A percentile compares a stretch with the other conserved stretches of the same genome.
Evolutionary conservation across 768 basidiomycete species (phyloP).

Genomic region (Rubroboletus satanas): DNA sequence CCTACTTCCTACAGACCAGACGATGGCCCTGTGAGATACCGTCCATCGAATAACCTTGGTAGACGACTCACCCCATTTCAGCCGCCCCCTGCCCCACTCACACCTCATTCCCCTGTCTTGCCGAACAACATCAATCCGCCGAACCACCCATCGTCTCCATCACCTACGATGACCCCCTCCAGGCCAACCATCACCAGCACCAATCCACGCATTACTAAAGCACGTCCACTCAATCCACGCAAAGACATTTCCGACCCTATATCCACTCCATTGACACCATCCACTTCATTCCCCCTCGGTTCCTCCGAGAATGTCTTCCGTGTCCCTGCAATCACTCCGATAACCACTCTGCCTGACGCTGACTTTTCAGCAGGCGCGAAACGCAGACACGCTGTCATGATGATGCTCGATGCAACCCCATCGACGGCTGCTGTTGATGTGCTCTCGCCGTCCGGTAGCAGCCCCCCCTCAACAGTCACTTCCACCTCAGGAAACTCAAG

Average conservation of each 20-base stretch:
- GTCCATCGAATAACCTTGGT: neutral
- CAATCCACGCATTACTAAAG: slow-evolving; percentile 28
- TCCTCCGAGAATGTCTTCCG: slow-evolving; percentile 32
- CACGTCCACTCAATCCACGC: slow-evolving; percentile 26
- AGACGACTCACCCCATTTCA: slow-evolving; percentile 12
- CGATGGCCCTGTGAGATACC: slow-evolving; percentile 31
- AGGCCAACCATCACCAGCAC: slow-evolving; percentile 10
- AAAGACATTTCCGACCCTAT: slow-evolving; percentile 24
- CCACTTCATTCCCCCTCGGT: slow-evolving; percentile 22
- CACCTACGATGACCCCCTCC: slow-evolving; percentile 26
- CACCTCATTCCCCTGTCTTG: slow-evolving; percentile 31
- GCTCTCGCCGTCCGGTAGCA: slow-evolving; percentile 36
- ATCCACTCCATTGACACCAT: slow-evolving; percentile 12
- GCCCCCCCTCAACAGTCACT: slow-evolving; percentile 18
- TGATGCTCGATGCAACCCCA: slow-evolving; percentile 60
- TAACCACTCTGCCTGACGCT: slow-evolving; percentile 31
- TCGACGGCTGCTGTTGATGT: slow-evolving; percentile 37
- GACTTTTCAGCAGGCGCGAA: slow-evolving; percentile 57
- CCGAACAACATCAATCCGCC: slow-evolving; percentile 15
- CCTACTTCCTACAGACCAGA: slow-evolving; percentile 16
- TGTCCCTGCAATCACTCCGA: slow-evolving; percentile 19
- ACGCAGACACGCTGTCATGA: slow-evolving; percentile 75
- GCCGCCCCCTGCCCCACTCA: slow-evolving; percentile 26
- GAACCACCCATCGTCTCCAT: slow-evolving; percentile 23
- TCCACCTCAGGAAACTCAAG: slow-evolving; percentile 35